Evolutionary conservation across 441 rosid species (phyloP).

Genomic region (Pelargonium australe): DNA sequence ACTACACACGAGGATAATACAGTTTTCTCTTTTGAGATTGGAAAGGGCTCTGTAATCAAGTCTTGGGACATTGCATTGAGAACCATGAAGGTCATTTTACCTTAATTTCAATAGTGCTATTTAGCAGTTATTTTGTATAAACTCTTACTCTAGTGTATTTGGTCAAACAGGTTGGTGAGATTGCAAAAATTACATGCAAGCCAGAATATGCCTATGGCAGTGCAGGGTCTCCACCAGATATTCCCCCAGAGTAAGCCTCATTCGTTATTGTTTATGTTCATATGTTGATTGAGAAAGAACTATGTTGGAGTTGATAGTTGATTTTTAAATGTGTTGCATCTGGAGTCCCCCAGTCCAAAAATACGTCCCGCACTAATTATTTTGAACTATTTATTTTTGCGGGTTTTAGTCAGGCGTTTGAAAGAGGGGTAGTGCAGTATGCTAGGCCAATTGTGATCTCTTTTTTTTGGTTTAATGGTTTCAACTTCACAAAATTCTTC

Average conservation of each 20-base stretch:
- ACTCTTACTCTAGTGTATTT: not conserved
- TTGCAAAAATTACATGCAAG: constrained; percentile 83
- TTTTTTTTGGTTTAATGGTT: not conserved
- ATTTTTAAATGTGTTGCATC: too few relatives aligned
- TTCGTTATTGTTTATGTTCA: not conserved
- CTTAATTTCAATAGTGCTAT: not conserved
- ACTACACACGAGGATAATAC: constrained; percentile 83
- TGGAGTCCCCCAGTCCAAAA: too few relatives aligned
- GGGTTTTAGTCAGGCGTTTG: not conserved
- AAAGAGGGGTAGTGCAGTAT: not conserved
- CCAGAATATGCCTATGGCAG: constrained; percentile 88
- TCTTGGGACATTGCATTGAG: constrained; percentile 83
- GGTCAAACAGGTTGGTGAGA: constrained; percentile 70
- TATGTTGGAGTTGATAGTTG: not conserved
- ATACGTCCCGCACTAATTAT: too few relatives aligned
- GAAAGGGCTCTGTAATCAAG: constrained; percentile 71
- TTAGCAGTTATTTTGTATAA: not conserved
- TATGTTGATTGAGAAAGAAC: not conserved
- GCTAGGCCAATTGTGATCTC: not conserved
- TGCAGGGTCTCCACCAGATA: constrained; percentile 83
- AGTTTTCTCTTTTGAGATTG: constrained; percentile 79
- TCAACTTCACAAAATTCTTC: not conserved
- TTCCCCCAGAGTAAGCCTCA: constrained; percentile 63
- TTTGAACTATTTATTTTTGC: not conserved
- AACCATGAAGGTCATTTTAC: constrained; percentile 68